Base-by-base conservation (phyloP, 169 alveolate species). In the Plasmodium adleri region DNA sequence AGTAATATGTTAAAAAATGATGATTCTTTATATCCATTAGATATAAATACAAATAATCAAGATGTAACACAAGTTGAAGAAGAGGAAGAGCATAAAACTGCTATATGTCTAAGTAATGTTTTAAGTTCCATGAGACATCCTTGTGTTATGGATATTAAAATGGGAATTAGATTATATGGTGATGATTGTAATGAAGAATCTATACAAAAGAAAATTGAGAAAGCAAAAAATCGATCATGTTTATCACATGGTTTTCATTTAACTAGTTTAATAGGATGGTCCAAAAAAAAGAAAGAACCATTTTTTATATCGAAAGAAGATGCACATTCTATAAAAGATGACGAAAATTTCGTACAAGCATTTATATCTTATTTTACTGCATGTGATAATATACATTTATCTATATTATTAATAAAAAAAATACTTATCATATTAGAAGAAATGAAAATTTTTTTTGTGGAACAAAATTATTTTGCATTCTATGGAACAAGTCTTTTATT, bases 81-180 rank as follows among this genome's bases (percentile, higher is more conserved):
- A 39, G 47, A 17, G 20, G 20, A 87, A 10, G 74, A 72, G 43
- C 13, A 54, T 3, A 87, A 74, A 67, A 70, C 90, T 49, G 96
- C 93, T 63, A 86, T 93, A 3, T 75, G 94, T 45, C 26, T 93
- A 52, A 58, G 74, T 32, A 93, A 93, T 73, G 94, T 86, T 13
- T 32, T 91, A 54, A 67, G 90, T 59, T 85, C 83, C 22, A 93
- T 93, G 96, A 72, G 91, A 15, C 83, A 78, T 60, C 96, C 96
- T 3, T 91, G 94, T 60, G 95, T 92, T 52, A 93, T 93, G 93
- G 96, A 93, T 74, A 63, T 93, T 56, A 92, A 93, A 68, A 93
- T 93, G 95, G 95, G 95, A 17, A 76, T 88, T 7, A 47, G 94
- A 1, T 92, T 93, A 59, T 91, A 91, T 74, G 94, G 95, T 39